Percentiles rank a stretch among this genome's conserved stretches.
These are phyloP conservation scores for Schrenkiella parvula DNA, from an alignment of 345 rosid genomes.

Conservation along the genomic window DNA sequence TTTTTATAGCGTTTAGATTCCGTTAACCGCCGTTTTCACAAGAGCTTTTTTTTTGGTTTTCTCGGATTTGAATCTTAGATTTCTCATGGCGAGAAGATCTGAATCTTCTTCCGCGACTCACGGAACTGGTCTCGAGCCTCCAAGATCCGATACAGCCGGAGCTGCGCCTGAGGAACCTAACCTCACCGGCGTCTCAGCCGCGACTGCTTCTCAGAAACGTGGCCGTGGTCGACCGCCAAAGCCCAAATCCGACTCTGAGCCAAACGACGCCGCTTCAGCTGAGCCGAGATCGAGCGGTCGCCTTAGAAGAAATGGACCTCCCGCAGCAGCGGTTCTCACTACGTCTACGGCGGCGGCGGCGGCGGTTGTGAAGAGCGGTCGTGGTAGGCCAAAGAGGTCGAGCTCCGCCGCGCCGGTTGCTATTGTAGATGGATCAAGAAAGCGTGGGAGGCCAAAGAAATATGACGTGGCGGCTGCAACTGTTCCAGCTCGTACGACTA, in stretches of 20 bases:
- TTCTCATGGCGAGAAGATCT: slow-evolving; percentile 23
- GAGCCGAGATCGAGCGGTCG: slow-evolving; percentile 36
- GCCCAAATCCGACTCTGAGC: slow-evolving; percentile 17
- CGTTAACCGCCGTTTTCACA: background rate
- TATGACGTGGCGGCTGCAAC: background rate
- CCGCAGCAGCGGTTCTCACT: background rate
- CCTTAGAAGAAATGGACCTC: slow-evolving; percentile 32
- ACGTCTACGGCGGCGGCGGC: slow-evolving; percentile 13
- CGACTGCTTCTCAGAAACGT: slow-evolving; percentile 34
- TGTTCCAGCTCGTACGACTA: background rate
- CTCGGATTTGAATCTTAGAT: slow-evolving; percentile 10
- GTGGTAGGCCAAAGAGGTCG: slow-evolving; percentile 27
- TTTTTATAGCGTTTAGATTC: slow-evolving; percentile 5
- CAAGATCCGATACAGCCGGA: slow-evolving; percentile 16
- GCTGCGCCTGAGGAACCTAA: background rate
- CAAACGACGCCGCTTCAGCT: slow-evolving; percentile 5
- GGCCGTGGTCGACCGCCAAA: slow-evolving; percentile 77
- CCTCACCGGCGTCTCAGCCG: slow-evolving; percentile 15
- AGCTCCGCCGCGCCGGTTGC: background rate
- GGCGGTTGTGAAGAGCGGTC: slow-evolving; percentile 7
- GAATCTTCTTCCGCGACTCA: background rate
- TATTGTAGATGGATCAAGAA: background rate
- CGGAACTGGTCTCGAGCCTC: background rate
- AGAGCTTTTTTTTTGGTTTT: background rate
- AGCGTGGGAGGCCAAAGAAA: slow-evolving; percentile 65